A percentile compares a stretch with the other conserved stretches of the same genome.
phyloP scores from a whole-genome alignment of 345 rosid species.

The Orychophragmus violaceus region DNA sequence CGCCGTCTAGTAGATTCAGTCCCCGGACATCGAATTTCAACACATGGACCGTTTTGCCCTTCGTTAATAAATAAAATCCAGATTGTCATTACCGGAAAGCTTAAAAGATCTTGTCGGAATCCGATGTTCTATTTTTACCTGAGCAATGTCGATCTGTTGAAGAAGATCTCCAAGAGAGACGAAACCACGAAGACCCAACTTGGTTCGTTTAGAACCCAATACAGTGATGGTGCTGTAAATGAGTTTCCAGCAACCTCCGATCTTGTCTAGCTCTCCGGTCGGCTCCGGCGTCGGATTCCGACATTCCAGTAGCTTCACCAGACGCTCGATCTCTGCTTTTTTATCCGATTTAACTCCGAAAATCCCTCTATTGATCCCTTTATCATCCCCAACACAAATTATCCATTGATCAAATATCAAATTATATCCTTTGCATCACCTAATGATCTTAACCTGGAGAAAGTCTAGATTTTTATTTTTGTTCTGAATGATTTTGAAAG shows the following conservation, averaged over 20 bases:
- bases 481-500: neutral
- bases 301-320: slow-evolving; percentile 64
- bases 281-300: slow-evolving; percentile 82
- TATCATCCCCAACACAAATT: neutral
- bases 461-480: too few relatives aligned
- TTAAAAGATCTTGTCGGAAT: neutral
- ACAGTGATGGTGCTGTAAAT: slow-evolving; percentile 74
- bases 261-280: slow-evolving; percentile 54
- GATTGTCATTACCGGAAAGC: neutral
- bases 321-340: slow-evolving; percentile 52
- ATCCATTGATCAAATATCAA: neutral
- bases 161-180: slow-evolving; percentile 68
- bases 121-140: slow-evolving; percentile 43
- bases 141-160: slow-evolving; percentile 62
- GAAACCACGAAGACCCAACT: slow-evolving; percentile 79
- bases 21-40: slow-evolving; percentile 82
- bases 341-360: slow-evolving; percentile 66
- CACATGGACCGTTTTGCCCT: slow-evolving; percentile 90
- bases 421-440: neutral
- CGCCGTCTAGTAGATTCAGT: slow-evolving; percentile 58
- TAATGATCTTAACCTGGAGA: neutral
- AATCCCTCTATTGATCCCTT: slow-evolving; percentile 77
- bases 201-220: slow-evolving; percentile 73
- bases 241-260: slow-evolving; percentile 76
- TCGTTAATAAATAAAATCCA: slow-evolving; percentile 14